Percentiles rank a stretch among this genome's conserved stretches.
phyloP scores from a whole-genome alignment of 73 alveolate genomes.

The Stentor coeruleus region DNA sequence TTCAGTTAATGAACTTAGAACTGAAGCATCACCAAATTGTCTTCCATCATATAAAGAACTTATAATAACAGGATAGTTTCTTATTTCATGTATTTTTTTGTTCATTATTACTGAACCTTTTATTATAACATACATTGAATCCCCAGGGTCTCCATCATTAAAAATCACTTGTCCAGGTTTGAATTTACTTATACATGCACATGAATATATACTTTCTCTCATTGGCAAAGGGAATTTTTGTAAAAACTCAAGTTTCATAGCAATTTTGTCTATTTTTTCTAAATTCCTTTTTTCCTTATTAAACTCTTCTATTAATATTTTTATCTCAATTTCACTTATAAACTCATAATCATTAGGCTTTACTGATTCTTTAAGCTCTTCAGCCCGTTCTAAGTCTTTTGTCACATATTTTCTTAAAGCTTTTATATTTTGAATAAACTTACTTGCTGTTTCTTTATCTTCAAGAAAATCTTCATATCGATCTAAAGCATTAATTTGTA shows the following conservation, averaged over 20 bases:
- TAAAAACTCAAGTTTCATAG: conserved; percentile 3
- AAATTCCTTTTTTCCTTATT: background rate
- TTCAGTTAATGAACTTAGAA: background rate
- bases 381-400: background rate
- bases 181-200: background rate
- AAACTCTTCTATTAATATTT: background rate
- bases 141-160: conserved; percentile 4
- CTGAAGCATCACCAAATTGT: background rate
- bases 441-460: background rate
- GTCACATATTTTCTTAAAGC: background rate
- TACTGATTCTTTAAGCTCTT: background rate
- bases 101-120: conserved; percentile 6
- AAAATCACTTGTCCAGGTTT: conserved; percentile 10
- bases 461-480: background rate
- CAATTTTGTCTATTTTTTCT: conserved; percentile 8
- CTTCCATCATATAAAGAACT: conserved; percentile 10
- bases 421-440: background rate
- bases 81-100: background rate
- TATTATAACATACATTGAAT: background rate
- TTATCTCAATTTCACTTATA: background rate
- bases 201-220: background rate
- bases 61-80: background rate
- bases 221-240: background rate
- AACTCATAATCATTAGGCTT: background rate
- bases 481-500: background rate